A percentile compares a stretch with the other conserved stretches of the same genome.
phyloP scores from a whole-genome alignment of 1,284 basidiomycete genomes.

The Xerocomus nothofagi region DNA sequence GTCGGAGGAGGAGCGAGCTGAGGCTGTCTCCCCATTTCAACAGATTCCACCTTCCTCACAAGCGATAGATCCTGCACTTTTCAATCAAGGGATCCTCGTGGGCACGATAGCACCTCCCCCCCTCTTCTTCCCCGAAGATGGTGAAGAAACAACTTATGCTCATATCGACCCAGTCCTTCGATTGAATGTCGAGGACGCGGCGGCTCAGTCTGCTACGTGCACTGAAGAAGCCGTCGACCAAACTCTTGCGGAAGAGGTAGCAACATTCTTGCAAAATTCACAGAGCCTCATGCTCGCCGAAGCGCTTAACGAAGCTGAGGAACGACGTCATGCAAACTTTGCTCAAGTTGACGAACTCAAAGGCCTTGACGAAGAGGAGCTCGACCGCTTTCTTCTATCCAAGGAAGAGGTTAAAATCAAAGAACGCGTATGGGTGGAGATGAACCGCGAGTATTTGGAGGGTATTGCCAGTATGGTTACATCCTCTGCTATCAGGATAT shows the following conservation, averaged over 20 bases:
- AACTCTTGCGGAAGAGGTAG: slow-evolving; percentile 64
- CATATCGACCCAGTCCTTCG: slow-evolving; percentile 64
- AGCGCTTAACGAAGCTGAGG: slow-evolving; percentile 64
- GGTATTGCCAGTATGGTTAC: slow-evolving; percentile 73
- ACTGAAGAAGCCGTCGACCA: slow-evolving; percentile 52
- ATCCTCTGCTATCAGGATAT: slow-evolving; percentile 13
- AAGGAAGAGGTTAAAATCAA: slow-evolving; percentile 89
- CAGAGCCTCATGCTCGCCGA: slow-evolving; percentile 56
- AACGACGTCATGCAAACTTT: slow-evolving; percentile 54
- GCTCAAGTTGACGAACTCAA: slow-evolving; percentile 61
- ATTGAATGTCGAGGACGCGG: slow-evolving; percentile 17
- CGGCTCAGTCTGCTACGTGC: slow-evolving; percentile 19
- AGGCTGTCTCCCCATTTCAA: slow-evolving; percentile 23
- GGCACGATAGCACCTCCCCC: slow-evolving; percentile 29
- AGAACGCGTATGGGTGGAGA: slow-evolving; percentile 95
- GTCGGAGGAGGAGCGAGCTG: slow-evolving; percentile 41
- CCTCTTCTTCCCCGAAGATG: slow-evolving; percentile 44
- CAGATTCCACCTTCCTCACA: slow-evolving; percentile 37
- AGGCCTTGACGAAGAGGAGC: slow-evolving; percentile 90
- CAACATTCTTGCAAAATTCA: slow-evolving; percentile 57
- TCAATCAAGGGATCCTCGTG: slow-evolving; percentile 45
- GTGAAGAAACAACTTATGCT: slow-evolving; percentile 40
- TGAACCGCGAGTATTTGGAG: slow-evolving; percentile 93
- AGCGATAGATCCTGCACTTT: slow-evolving; percentile 40
- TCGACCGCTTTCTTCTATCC: slow-evolving; percentile 82